Evolutionary conservation across 306 rosid species (phyloP).

Genomic region (Leucaena leucocephala): DNA sequence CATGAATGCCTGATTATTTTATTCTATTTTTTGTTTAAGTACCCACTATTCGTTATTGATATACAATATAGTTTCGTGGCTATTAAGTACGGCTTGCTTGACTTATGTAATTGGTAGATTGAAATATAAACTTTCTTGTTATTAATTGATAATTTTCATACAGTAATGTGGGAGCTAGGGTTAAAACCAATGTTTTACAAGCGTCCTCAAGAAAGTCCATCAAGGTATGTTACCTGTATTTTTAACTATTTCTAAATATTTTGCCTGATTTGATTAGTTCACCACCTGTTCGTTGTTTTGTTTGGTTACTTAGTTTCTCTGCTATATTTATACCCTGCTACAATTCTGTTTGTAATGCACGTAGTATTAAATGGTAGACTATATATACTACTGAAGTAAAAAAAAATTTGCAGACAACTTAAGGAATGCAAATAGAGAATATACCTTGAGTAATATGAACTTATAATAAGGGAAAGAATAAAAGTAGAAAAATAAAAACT

Average conservation of each 20-base stretch:
- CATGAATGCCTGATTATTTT: not conserved
- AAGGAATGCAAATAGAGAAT: not conserved
- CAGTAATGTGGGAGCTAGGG: conserved; percentile 55
- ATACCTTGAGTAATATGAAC: not conserved
- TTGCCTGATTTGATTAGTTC: conserved; percentile 25
- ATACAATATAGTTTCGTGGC: not conserved
- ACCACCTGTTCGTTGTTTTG: conserved; percentile 10
- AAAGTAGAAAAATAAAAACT: not conserved
- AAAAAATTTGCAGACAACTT: conserved; percentile 8
- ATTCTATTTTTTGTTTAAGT: not conserved
- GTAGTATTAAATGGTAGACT: not conserved
- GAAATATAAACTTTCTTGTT: conserved; percentile 30
- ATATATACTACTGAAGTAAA: not conserved
- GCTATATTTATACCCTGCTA: not conserved
- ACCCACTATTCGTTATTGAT: not conserved
- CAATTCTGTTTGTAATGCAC: conserved; percentile 1
- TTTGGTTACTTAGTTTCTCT: conserved; percentile 11
- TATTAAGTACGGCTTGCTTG: conserved; percentile 4
- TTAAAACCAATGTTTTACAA: conserved; percentile 44
- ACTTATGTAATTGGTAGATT: not conserved
- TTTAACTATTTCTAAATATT: not conserved
- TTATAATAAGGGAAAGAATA: not conserved
- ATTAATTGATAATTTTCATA: conserved; percentile 34
- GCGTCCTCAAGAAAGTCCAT: conserved; percentile 53
- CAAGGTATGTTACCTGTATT: conserved; percentile 53